These are phyloP conservation scores for Aspergillus jensenii DNA, from an alignment of 2,329 filamentous ascomycete species.

Conservation along the genomic window DNA sequence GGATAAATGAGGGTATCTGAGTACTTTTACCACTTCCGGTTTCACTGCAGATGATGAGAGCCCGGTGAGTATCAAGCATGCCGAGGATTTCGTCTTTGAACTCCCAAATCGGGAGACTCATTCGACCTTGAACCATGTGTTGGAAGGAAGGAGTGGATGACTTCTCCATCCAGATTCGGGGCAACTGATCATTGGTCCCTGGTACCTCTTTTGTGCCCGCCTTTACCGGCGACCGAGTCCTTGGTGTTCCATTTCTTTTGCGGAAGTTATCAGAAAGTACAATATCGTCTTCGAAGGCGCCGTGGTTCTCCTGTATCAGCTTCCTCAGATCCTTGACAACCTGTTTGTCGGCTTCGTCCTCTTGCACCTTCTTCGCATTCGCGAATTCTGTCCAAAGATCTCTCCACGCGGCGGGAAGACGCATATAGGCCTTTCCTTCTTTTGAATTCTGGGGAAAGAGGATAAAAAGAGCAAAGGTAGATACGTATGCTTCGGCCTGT, in stretches of 20 bases:
- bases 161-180: constrained; percentile 54
- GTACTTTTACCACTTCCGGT: constrained; percentile 98
- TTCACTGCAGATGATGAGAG: constrained; percentile 93
- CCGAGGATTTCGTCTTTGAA: constrained; percentile 77
- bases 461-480: constrained; percentile 77
- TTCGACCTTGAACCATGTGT: constrained; percentile 74
- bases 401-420: constrained; percentile 77
- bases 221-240: constrained; percentile 27
- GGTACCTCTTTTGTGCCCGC: constrained; percentile 22
- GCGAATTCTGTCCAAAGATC: constrained; percentile 82
- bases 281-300: constrained; percentile 66
- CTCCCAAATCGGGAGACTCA: constrained; percentile 84
- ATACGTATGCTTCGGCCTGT: constrained; percentile 85
- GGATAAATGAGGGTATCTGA: constrained; percentile 88
- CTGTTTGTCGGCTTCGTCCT: constrained; percentile 69
- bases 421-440: constrained; percentile 80
- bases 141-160: constrained; percentile 61
- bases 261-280: constrained; percentile 76
- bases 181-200: constrained; percentile 42
- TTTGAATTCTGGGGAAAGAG: constrained; percentile 75
- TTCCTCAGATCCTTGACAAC: constrained; percentile 63
- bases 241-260: constrained; percentile 42
- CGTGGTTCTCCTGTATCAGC: constrained; percentile 37
- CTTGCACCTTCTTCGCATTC: constrained; percentile 66
- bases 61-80: constrained; percentile 75